Evolutionary conservation across 768 basidiomycete genomes (phyloP).

Genomic region (Hericium erinaceus): DNA sequence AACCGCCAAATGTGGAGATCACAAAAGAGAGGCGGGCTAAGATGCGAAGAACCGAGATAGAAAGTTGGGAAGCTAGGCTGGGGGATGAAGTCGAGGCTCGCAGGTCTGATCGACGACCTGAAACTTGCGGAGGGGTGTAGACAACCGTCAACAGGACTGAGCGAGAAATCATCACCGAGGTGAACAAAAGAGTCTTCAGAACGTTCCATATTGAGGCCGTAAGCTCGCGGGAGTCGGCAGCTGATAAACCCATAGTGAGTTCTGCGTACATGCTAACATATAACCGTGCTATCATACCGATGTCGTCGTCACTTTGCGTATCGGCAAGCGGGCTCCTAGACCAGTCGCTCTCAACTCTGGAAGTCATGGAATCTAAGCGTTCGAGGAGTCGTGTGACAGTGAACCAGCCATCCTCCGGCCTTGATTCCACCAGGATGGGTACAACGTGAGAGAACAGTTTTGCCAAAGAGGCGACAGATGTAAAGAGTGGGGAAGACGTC

Average conservation of each 20-base stretch:
- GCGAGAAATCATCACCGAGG: constrained; percentile 59
- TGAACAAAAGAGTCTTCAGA: constrained; percentile 72
- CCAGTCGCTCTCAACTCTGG: constrained; percentile 21
- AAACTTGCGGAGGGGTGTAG: constrained; percentile 23
- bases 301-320: constrained; percentile 18
- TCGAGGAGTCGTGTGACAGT: constrained; percentile 14
- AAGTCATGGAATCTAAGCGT: constrained; percentile 15
- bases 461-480: constrained; percentile 18
- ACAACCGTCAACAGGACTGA: constrained; percentile 45
- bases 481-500: constrained; percentile 13
- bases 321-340: constrained; percentile 17
- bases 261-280: background rate
- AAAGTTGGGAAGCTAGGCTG: constrained; percentile 36
- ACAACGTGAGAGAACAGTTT: constrained; percentile 16
- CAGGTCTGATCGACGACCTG: background rate
- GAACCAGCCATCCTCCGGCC: constrained; percentile 18
- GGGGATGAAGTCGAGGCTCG: background rate
- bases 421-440: constrained; percentile 18
- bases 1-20: constrained; percentile 72
- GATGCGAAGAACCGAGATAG: constrained; percentile 43
- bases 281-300: constrained; percentile 17
- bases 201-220: constrained; percentile 51
- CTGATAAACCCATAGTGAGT: constrained; percentile 19
- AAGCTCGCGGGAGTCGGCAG: constrained; percentile 34
- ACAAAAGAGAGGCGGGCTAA: constrained; percentile 68